Conservation (phyloP, 225 moss, liverwort and hornwort genomes). For the Climacium dendroides region DNA sequence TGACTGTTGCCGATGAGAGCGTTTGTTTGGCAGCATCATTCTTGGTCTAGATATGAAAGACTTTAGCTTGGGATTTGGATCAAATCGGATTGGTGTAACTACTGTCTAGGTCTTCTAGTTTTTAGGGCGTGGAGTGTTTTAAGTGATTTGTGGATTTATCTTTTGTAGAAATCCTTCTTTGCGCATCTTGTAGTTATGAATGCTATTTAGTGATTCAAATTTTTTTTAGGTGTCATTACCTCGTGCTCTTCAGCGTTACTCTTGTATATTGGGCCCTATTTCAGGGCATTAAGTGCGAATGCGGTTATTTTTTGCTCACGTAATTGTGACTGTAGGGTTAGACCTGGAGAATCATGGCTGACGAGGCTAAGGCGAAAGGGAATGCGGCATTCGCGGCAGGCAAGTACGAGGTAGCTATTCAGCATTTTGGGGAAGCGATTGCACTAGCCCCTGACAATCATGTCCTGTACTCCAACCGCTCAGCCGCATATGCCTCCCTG, state of each 20-base stretch:
- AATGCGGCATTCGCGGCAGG: conserved; percentile 89
- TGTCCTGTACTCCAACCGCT: conserved; percentile 86
- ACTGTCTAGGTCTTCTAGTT: neutral
- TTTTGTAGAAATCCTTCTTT: neutral
- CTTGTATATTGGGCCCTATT: neutral
- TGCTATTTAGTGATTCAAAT: neutral
- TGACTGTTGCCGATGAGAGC: neutral
- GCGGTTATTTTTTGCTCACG: neutral
- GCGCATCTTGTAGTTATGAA: neutral
- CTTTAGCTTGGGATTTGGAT: neutral
- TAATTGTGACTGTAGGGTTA: neutral
- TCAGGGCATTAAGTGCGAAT: neutral
- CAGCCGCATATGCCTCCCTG: conserved; percentile 77
- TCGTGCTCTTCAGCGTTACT: neutral
- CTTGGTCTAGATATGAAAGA: neutral
- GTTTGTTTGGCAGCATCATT: neutral
- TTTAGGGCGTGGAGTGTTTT: neutral
- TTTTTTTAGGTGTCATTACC: too few relatives aligned
- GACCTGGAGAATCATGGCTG: conserved; percentile 57
- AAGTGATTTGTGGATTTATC: neutral
- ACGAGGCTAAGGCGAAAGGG: conserved; percentile 88
- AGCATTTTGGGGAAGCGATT: conserved; percentile 67
- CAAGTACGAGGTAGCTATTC: conserved; percentile 64
- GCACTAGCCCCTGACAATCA: conserved; percentile 65
- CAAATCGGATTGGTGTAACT: neutral